Evolutionary conservation across 2,329 filamentous ascomycete genomes (phyloP), one percentile per base, ranked within the genome.

Genomic region (Beauveria sp.): DNA sequence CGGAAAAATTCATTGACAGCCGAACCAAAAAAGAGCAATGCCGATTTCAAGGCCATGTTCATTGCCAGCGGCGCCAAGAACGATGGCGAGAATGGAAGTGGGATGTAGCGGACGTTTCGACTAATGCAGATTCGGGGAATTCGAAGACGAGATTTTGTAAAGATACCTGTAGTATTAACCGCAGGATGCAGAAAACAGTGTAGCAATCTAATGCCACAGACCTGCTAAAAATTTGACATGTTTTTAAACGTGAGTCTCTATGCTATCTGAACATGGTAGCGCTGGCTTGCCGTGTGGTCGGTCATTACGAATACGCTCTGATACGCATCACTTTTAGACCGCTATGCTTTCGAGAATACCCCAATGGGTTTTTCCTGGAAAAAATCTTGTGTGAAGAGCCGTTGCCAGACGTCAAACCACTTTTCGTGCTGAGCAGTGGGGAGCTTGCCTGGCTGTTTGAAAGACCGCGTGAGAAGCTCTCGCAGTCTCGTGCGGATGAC

Each of bases 361-460:
- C 69, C 66, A 12, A 69, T 60, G 10, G 66, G 63, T 26, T 69
- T 71, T 49, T 74, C 70, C 24, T 73, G 72, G 34, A 70, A 69
- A 61, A 75, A 73, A n/a, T 82, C 80, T 65, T 82, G 80, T 18
- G 79, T 77, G 68, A 90, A 91, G 5, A 92, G 81, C 59, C 79
- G 80, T 73, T 90, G 86, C 87, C 87, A 92, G 28, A 89, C 78
- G 58, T 88, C 86, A 56, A 92, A 76, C 88, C 89, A 91, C 67
- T 85, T 84, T 72, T 86, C 83, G 67, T 91, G 87, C 69, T 89
- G 86, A 26, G 82, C 77, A 0, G 87, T 86, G 8, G 81, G 80
- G 30, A 84, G 70, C 66, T 84, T 86, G 12, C 85, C 85, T 0
- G 86, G 86, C 65, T 78, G 82, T 73, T 85, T 88, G 77, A 96